Evolutionary conservation across 1,139 yeast species (phyloP), one percentile per base, ranked within the genome.

Genomic region (Yamadazyma pseudoaaseri): DNA sequence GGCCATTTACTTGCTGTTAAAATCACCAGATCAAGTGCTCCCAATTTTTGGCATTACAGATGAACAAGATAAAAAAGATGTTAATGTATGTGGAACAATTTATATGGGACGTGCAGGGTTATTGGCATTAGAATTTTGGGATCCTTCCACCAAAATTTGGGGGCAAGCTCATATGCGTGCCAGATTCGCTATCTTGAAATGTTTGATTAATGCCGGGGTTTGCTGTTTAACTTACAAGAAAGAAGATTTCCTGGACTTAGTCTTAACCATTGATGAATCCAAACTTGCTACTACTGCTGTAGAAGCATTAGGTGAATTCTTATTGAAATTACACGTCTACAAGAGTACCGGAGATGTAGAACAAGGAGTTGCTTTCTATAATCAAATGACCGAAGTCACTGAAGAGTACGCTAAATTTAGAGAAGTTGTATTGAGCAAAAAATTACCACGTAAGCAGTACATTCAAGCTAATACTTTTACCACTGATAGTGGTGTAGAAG

Each of bases 141-240:
- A 86, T 57, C 95, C 96, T 27, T 59, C 63, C 29, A 71, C 86
- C 23, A 64, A 70, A 41, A 86, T 86, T 58, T 87, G 96, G 96
- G 96, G 96, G 22, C 96, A 87, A 62, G 81, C 96, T n/a, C 96
- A 87, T 56, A 86, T 86, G 89, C 95, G 86, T 65, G 96, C 95
- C 5, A 71, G 96, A 54, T 87, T 76, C 58, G 86, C 92, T 24
- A 86, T 87, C 47, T 71, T 86, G 70, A 85, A 84, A 62, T 74
- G 81, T 20, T 79, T 86, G 53, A 64, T 83, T 50, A 69, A 79
- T 35, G 89, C 94, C 4, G 82, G 84, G 14, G 77, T 82, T 20
- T 80, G 76, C 31, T 66, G 70, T 34, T 60, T 86, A 40, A 67
- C 68, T 35, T 67, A 69, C 49, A 52, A 70, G n/a, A 58, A 66